Evolutionary conservation across 805 yeast genomes (phyloP).

Genomic region (Ogataea neopini): DNA sequence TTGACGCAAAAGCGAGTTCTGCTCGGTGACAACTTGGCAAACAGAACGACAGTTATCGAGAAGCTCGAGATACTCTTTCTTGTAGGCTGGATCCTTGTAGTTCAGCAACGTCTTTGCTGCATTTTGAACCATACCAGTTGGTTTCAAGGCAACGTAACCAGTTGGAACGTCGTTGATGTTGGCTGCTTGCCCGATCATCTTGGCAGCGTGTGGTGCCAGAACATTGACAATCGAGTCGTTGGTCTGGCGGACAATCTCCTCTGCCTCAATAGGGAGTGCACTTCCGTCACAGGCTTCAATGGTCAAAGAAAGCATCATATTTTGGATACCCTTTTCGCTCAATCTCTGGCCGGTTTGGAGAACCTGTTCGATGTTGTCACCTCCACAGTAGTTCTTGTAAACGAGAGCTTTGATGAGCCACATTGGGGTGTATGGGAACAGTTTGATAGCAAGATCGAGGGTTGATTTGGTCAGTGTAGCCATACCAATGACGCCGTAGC

Average conservation of each 20-base stretch:
- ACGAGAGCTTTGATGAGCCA: conserved; percentile 68
- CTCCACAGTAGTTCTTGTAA: conserved; percentile 88
- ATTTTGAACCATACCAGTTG: conserved; percentile 81
- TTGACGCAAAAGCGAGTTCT: conserved; percentile 50
- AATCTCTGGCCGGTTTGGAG: conserved; percentile 67
- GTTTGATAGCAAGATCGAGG: conserved; percentile 57
- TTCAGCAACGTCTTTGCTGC: conserved; percentile 73
- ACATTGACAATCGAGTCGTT: conserved; percentile 66
- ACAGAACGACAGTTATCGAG: conserved; percentile 66
- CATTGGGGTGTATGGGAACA: conserved; percentile 77
- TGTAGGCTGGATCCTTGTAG: conserved; percentile 53
- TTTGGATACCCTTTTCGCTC: conserved; percentile 73
- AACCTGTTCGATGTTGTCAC: conserved; percentile 73
- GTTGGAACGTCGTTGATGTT: conserved; percentile 75
- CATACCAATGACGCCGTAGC: conserved; percentile 66
- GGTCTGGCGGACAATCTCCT: conserved; percentile 63
- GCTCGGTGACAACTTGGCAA: conserved; percentile 54
- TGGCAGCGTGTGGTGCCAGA: conserved; percentile 68
- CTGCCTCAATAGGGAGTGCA: conserved; percentile 47
- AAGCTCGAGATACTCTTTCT: conserved; percentile 54
- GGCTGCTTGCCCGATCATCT: conserved; percentile 48
- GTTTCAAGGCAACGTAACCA: conserved; percentile 90
- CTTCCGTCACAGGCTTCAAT: conserved; percentile 91
- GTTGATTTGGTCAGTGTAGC: conserved; percentile 67
- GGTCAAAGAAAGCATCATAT: conserved; percentile 94